Evolutionary conservation across 2,329 filamentous ascomycete genomes (phyloP), one percentile per base, ranked within the genome.

Genomic region (Onygenales sp.): DNA sequence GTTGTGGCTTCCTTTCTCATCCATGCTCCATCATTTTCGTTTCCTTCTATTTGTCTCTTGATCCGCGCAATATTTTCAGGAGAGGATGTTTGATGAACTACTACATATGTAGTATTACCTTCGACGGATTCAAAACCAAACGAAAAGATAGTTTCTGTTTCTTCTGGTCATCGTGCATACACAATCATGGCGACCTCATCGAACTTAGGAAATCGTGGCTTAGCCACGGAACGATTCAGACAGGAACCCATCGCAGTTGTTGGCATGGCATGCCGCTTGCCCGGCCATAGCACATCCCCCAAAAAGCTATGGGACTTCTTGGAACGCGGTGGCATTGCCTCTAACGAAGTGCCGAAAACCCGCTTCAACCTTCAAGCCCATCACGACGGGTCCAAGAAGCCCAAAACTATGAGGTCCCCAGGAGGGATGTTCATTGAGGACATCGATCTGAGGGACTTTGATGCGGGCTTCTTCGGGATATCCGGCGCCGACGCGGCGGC

Each of bases 381-480:
- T 42, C 45, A 54, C 34, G 34, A 27, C 34, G 21, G 33, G 3
- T 27, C 33, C n/a, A 46, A 37, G 5, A 50, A 51, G 33, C 52
- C 31, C 9, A 40, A 46, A 7, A 51, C 52, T n/a, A 40, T 54
- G 2, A 56, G 55, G 43, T 50, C 58, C 42, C 56, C 56, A n/a
- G 44, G 58, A 42, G 58, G 52, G 21, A 53, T 59, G 36, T 62
- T 60, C 40, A 40, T 63, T n/a, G 33, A 59, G n/a, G 53, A 53
- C 17, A 39, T 39, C 13, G 55, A 62, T 39, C 43, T 55, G 2
- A 42, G 49, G 14, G 49, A 51, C 2, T 67, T 65, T 46, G 62
- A 64, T 53, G 49, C 56, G 8, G 34, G 47, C 2, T 62, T 64
- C 45, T 64, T 64, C 42, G 54, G 45, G 4, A 56, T 63, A 3